A percentile compares a stretch with the other conserved stretches of the same genome.
These are phyloP conservation scores for Conticribra guillardii DNA, from an alignment of 108 stramenopile genomes.

Conservation along the genomic window DNA sequence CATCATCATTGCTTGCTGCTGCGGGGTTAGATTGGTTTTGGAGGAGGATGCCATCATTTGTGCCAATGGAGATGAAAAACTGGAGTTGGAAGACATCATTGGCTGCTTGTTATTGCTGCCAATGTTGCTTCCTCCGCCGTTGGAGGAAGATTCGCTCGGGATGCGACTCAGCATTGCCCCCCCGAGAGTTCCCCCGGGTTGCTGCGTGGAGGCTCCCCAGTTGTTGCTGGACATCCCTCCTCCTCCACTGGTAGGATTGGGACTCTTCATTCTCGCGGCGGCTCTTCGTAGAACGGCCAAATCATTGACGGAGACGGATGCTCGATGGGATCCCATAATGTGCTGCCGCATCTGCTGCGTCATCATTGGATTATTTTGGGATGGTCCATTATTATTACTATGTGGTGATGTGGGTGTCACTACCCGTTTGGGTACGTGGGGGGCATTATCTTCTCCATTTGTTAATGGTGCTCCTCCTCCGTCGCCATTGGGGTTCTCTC, in stretches of 20 bases:
- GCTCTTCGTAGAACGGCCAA: slow-evolving; percentile 20
- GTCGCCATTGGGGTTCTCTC: not conserved
- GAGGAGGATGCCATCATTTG: slow-evolving; percentile 31
- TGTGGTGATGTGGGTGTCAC: not conserved
- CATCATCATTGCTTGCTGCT: slow-evolving; percentile 6
- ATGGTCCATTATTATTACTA: not conserved
- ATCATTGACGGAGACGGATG: slow-evolving; percentile 31
- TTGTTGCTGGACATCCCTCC: not conserved
- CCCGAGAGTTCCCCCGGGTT: slow-evolving; percentile 28
- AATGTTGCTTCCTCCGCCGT: not conserved
- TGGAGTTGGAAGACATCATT: not conserved
- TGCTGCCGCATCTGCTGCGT: slow-evolving; percentile 2
- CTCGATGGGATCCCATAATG: slow-evolving; percentile 23
- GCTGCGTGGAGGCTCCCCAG: slow-evolving; percentile 2
- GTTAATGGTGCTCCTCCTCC: too few relatives aligned
- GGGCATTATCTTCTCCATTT: not conserved
- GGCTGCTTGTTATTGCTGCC: not conserved
- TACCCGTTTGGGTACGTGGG: not conserved
- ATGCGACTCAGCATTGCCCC: slow-evolving; percentile 26
- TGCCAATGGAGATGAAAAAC: slow-evolving; percentile 27
- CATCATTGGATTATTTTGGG: not conserved
- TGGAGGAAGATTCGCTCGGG: not conserved
- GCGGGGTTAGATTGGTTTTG: not conserved
- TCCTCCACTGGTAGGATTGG: not conserved
- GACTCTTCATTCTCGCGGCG: slow-evolving; percentile 31